Evolutionary conservation across 805 yeast species (phyloP), one percentile per base, ranked within the genome.

Genomic region (Grigorovia humatica): DNA sequence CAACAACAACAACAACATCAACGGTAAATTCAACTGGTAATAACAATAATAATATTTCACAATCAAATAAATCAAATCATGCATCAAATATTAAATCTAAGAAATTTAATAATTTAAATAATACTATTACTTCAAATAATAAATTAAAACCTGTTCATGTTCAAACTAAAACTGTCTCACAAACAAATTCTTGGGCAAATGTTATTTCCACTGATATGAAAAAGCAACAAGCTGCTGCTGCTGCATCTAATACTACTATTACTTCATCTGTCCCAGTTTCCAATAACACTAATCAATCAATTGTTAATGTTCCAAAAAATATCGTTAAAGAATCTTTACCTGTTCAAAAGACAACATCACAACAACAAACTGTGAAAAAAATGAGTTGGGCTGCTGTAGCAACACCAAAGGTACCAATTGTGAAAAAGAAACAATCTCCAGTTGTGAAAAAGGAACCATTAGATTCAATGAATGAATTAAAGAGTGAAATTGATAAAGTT

Each of bases 341-440:
- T 12, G 17, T 38, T 15, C n/a, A 13, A 38, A 30, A 43, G 20
- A 40, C 46, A 35, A 12, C 43, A 18, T 20, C 20, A 9, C 20
- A 41, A 9, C 12, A 18, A 11, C 12, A 41, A 18, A 41, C 20
- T 38, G 49, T 52, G 40, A 66, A 62, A 59, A 66, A 72, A 57
- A 71, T 74, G 61, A 74, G 88, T 5, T 83, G 88, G 86, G 88
- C 88, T 32, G 78, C 89, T 17, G 79, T 83, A 59, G 82, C 83
- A 49, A 70, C 79, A 51, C 82, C 88, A 46, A 74, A 76, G 61
- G 66, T 72, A 41, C 67, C 35, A 63, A 66, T 40, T 60, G 60
- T 35, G 35, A 47, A 61, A 67, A 38, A 38, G 17, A 38, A 38
- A 15, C 15, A 32, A 1, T n/a, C 30, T 30, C 42, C 42, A 4